Base-by-base conservation (phyloP, 768 basidiomycete genomes). In the Hericium alpestre region DNA sequence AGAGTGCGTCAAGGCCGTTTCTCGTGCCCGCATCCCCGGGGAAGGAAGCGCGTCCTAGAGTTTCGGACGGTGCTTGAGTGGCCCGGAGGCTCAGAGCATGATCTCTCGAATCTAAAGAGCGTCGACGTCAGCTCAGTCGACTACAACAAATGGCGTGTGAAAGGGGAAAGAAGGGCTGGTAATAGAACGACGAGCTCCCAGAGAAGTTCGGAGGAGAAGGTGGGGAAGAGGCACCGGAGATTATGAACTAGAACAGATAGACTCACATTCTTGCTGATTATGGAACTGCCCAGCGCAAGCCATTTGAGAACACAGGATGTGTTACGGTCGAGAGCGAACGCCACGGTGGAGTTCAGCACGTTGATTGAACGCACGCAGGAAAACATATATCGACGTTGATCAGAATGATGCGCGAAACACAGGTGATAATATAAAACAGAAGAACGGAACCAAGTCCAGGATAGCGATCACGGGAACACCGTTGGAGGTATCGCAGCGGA, bases 191-290 rank as follows among this genome's bases (percentile, higher is more conserved):
- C 32, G 9, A 32, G 32, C 9, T 32, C 6, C 32, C 8, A 32
- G 32, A 32, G 32, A 32, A 46, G 43, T 46, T 46, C 43, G 43
- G 22, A 12, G n/a, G 1, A 16, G 43, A 46, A 7, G 27, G 27
- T 32, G 27, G 32, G 32, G 32, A 7, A 7, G 8, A 32, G 32
- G 32, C 32, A 32, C 32, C 32, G 43, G 43, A 20, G 20, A 46
- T 20, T 27, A 49, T 55, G 52, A 50, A 56, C 54, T 49, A 54
- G 49, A 12, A 37, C 16, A 52, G 54, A 53, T 40, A 46, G 27
- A 83, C 84, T 74, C 72, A 86, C 84, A 59, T 84, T 86, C 64
- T 78, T 82, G 76, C 79, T 84, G 64, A 86, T 79, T 61, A 86
- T 79, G 56, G 83, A 74, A 68, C 84, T 86, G 67, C 63, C 51